Evolutionary conservation across 495 filamentous ascomycete genomes (phyloP).

Genomic region (Geoglossum glabrum): DNA sequence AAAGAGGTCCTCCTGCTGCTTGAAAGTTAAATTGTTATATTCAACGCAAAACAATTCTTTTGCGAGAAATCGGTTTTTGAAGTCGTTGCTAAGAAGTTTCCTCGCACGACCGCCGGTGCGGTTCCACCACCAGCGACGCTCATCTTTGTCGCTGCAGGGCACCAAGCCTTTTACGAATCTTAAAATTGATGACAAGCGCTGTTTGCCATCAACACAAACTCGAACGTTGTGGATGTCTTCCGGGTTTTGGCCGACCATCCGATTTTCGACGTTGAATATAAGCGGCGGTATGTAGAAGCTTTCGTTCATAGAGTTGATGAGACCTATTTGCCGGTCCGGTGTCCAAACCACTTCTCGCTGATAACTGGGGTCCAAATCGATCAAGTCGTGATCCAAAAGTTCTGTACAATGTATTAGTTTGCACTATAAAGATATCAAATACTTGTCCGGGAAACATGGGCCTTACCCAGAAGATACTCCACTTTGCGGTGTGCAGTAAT

Average conservation of each 20-base stretch:
- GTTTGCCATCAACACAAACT: conserved; percentile 30
- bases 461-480: background rate
- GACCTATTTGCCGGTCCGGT: conserved; percentile 11
- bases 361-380: conserved; percentile 27
- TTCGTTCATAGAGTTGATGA: conserved; percentile 22
- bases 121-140: conserved; percentile 16
- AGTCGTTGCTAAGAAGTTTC: conserved; percentile 15
- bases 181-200: conserved; percentile 25
- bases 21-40: conserved; percentile 17
- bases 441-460: background rate
- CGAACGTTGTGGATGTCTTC: conserved; percentile 4
- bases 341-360: conserved; percentile 30
- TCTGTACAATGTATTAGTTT: conserved; percentile 9
- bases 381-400: conserved; percentile 15
- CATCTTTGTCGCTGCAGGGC: conserved; percentile 20
- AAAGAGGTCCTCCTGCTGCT: conserved; percentile 31
- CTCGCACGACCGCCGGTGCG: conserved; percentile 4
- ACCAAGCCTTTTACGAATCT: conserved; percentile 26
- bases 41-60: conserved; percentile 24
- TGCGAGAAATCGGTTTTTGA: conserved; percentile 17
- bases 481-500: background rate
- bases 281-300: conserved; percentile 29
- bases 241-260: conserved; percentile 3
- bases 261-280: conserved; percentile 24
- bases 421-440: background rate